These are phyloP conservation scores for Xylaria sp. DNA, from an alignment of 2,329 filamentous ascomycete genomes.

Conservation along the genomic window DNA sequence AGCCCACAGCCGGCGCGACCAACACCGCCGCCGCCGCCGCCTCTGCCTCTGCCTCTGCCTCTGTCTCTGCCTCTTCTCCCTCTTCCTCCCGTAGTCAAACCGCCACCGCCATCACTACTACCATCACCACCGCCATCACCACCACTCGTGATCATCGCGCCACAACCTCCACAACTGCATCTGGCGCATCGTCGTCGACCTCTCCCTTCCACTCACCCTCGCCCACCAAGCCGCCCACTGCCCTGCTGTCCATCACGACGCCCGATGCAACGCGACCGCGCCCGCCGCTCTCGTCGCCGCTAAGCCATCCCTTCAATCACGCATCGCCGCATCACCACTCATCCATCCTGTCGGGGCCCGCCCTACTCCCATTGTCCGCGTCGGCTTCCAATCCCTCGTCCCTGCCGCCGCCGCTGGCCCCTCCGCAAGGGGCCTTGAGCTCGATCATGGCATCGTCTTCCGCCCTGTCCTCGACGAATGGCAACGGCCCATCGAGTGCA, in stretches of 20 bases:
- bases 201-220: constrained; percentile 33
- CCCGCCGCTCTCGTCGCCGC: constrained; percentile 37
- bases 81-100: constrained; percentile 24
- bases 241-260: constrained; percentile 37
- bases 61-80: no score
- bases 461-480: constrained; percentile 40
- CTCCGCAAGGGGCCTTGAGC: constrained; percentile 42
- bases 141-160: not conserved
- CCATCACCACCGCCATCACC: constrained; percentile 27
- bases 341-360: constrained; percentile 17
- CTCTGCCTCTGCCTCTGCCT: no score
- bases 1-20: constrained; percentile 40
- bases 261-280: constrained; percentile 32
- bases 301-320: constrained; percentile 40
- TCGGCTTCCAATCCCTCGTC: constrained; percentile 17
- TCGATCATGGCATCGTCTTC: constrained; percentile 42
- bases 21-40: constrained; percentile 23
- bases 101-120: constrained; percentile 31
- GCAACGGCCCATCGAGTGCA: constrained; percentile 40
- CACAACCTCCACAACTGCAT: constrained; percentile 23
- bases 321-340: constrained; percentile 35
- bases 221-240: constrained; percentile 28
- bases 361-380: constrained; percentile 26
- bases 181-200: constrained; percentile 23
- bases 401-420: constrained; percentile 39